Base-by-base conservation (phyloP, 2,329 filamentous ascomycete genomes). In the Fusarium neocosmosporiellum region DNA sequence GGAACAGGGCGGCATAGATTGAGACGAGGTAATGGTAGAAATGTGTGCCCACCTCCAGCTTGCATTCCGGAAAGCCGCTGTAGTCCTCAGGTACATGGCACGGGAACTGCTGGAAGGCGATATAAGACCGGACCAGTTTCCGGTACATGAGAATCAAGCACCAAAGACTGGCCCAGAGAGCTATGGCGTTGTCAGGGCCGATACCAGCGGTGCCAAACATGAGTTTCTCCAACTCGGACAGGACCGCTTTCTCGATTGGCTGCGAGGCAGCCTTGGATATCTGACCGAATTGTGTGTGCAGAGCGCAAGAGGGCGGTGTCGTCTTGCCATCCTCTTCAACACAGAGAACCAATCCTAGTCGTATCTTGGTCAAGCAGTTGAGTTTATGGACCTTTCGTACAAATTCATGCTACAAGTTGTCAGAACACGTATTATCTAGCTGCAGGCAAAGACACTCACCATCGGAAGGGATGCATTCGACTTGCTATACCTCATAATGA, bases 11-110 rank as follows among this genome's bases (percentile, higher is more conserved):
- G 20, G 75, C 74, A 36, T 78, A 78, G 34, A 78, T 78, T 27
- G 77, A 78, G 22, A 78, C 74, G 18, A 78, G 71, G 54, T 78
- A 78, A 48, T 78, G 75, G 66, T 78, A 78, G 53, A 78, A 77
- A 57, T 78, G 75, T 5, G 75, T 78, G 27, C 77, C 77, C 4
- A 70, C 73, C 62, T 78, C 75, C 22, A 78, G 41, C 59, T 78
- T 78, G 66, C 73, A 75, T 39, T 78, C 70, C 1, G 77, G 77
- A 54, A 78, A 78, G 22, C 77, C 74, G 58, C 70, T 78, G 36
- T 78, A 78, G 63, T 78, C 75, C 48, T 78, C 66, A 11, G 77
- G 77, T 13, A 78, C 77, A 71, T 78, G 77, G 27, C 77, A 78
- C 34, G 77, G 77, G 29, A 78, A 78, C 31, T 77, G 70, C 58